Evolutionary conservation across 2,329 filamentous ascomycete genomes (phyloP), one percentile per base, ranked within the genome.

Genomic region (Truncatella angustata): DNA sequence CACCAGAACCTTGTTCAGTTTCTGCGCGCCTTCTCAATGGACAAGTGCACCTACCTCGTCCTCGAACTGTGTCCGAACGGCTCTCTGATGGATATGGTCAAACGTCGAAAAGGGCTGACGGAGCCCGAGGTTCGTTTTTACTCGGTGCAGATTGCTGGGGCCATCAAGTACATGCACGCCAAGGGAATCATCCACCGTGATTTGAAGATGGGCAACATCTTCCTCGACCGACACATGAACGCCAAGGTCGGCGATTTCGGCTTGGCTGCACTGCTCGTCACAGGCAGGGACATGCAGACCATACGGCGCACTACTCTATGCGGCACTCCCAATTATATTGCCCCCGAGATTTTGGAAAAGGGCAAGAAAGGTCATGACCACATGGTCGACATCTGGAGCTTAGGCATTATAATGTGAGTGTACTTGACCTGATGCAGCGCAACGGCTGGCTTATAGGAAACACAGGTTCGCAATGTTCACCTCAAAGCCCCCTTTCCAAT

Each of bases 221-320:
- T 99, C 64, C 79, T 99, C 49, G 94, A 99, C 69, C 84, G 84
- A 50, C 80, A 91, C 60, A 97, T 99, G 93, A 96, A 99, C 65
- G 87, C 96, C 62, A 99, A 99, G 69, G 91, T 99, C 62, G 94
- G 94, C 40, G 94, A 99, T 69, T 99, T 99, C 73, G 94, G 94
- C 3, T 79, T 99, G 51, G 94, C 94, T 26, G 94, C 95, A 24
- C 78, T 99, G 61, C 78, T 97, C 52, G 86, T 97, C 40, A 95
- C 92, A 9, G 91, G 93, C 65, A 91, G 88, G 68, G 94, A 99
- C 65, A 90, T 90, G 81, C 86, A 86, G 69, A 91, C 83, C 54
- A 85, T 85, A 63, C 85, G 94, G 58, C 83, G 95, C 63, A 97
- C 91, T 23, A 99, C 94, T 5, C 84, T 99, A 54, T 99, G 94